Base-by-base conservation (phyloP, 345 rosid genomes). In the Bruguiera parviflora region DNA sequence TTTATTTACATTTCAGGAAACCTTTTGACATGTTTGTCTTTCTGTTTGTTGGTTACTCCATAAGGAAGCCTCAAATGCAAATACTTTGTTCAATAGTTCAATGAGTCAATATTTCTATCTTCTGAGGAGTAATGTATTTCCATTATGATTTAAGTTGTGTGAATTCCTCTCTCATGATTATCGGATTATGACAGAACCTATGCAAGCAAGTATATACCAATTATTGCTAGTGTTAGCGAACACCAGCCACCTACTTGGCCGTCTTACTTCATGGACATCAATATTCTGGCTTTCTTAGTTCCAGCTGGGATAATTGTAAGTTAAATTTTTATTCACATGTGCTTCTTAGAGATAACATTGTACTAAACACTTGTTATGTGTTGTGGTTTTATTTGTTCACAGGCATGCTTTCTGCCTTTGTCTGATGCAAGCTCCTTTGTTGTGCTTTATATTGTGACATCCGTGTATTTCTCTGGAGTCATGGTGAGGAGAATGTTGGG, bases 211-310 rank as follows among this genome's bases (percentile, higher is more conserved):
- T 95, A 95, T 63, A 95, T 95, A 67, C 99, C 99, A 63, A 95
- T 95, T 72, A 95, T 95, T 81, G 99, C 99, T 69, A 95, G 99
- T 83, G 99, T 95, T 74, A 95, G 99, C 55, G 99, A 95, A 78
- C 99, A 95, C 89, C 99, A 95, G 70, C 98, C 99, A 29, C 99
- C 99, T 57, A 95, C 99, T 46, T 96, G 99, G 99, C 99, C 99
- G 5, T 96, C 99, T 25, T 96, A 96, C 81, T 96, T 96, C 80
- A 96, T 96, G 99, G 99, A 96, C 78, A 96, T 96, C 74, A 96
- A 96, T 84, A 96, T 92, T 72, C 78, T 96, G 86, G 99, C 99
- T 63, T 96, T 96, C 90, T 82, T 96, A 87, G 98, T 96, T 81
- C 98, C 99, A 29, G 98, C 99, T 67, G 99, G 99, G 75, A 92